Base-by-base conservation (phyloP, 2,329 filamentous ascomycete species). In the Blastomyces emzantsi region DNA sequence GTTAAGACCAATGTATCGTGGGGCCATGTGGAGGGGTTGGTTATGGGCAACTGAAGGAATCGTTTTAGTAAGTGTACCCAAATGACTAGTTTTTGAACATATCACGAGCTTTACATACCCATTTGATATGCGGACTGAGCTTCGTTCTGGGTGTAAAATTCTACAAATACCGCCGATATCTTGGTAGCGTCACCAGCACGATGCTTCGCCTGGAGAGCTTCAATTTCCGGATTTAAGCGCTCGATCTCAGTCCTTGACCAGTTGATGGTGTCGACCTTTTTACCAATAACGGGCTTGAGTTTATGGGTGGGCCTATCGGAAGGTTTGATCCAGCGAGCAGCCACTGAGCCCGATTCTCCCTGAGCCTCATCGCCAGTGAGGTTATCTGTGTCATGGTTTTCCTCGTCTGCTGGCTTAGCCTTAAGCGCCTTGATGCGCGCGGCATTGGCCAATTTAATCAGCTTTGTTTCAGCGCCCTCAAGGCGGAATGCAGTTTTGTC, bases 241-340 rank as follows among this genome's bases (percentile, higher is more conserved):
- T 88, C 84, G 61, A 97, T 85, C 74, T 95, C 89, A 1, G 82
- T 80, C 61, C 94, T 89, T 67, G 87, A 89, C 89, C 90, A 97
- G 66, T 93, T 86, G 74, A 99, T 97, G 0, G 92, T 94, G 77
- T 99, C 94, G 19, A 97, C 92, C 75, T 96, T 94, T 73, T 91
- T 87, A 68, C 92, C 90, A 68, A 92, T 83, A 28, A 94, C 75
- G 6, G 83, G 81, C 73, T 88, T 90, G 63, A 87, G 78, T 43
- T 85, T 85, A 73, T 96, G 92, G 1, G 88, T 87, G 1, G 92
- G 92, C 54, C 92, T 85, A 69, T 91, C 83, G 75, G 90, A 88
- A 11, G 81, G 78, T 19, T 86, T 82, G 49, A 96, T 79, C 87
- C 89, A 96, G 67, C 87, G 43, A 45, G 61, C 62, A 61, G 65